These are phyloP conservation scores for Lavandula angustifolia DNA, from an alignment of 257 asterid genomes.

Conservation along the genomic window DNA sequence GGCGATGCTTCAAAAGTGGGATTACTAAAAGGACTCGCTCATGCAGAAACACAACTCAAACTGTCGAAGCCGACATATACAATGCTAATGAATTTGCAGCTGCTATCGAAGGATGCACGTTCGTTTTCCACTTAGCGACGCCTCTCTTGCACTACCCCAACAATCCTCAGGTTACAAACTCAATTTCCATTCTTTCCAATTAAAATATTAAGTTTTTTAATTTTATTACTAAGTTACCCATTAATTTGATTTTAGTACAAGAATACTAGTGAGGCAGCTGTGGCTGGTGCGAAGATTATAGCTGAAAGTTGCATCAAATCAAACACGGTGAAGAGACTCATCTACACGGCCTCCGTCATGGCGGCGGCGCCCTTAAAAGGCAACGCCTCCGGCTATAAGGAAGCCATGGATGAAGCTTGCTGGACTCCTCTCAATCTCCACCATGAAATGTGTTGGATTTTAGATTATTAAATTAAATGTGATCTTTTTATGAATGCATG, in stretches of 20 bases:
- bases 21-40: slow-evolving; percentile 45
- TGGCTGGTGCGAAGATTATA: slow-evolving; percentile 41
- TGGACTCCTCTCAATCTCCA: slow-evolving; percentile 56
- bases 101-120: slow-evolving; percentile 56
- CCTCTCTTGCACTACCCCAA: slow-evolving; percentile 46
- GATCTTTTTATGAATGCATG: too few species aligned
- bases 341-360: slow-evolving; percentile 51
- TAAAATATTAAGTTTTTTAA: too few species aligned
- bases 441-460: too few species aligned
- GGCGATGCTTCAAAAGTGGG: slow-evolving; percentile 61
- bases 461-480: too few species aligned
- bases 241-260: slow-evolving; percentile 37
- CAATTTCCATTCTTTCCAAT: not conserved
- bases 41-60: slow-evolving; percentile 46
- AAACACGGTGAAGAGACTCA: slow-evolving; percentile 42
- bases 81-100: slow-evolving; percentile 47
- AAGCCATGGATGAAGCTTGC: slow-evolving; percentile 51
- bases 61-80: slow-evolving; percentile 64
- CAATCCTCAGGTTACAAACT: slow-evolving; percentile 33
- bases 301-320: slow-evolving; percentile 38
- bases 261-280: slow-evolving; percentile 49
- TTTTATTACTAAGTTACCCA: too few species aligned
- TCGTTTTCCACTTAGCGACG: slow-evolving; percentile 68
- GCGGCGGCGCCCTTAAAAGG: slow-evolving; percentile 47
- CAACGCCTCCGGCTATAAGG: slow-evolving; percentile 43